A percentile compares a stretch with the other conserved stretches of the same genome.
Conservation (phyloP, 2,329 filamentous ascomycete genomes). For the Fusarium chaquense region DNA sequence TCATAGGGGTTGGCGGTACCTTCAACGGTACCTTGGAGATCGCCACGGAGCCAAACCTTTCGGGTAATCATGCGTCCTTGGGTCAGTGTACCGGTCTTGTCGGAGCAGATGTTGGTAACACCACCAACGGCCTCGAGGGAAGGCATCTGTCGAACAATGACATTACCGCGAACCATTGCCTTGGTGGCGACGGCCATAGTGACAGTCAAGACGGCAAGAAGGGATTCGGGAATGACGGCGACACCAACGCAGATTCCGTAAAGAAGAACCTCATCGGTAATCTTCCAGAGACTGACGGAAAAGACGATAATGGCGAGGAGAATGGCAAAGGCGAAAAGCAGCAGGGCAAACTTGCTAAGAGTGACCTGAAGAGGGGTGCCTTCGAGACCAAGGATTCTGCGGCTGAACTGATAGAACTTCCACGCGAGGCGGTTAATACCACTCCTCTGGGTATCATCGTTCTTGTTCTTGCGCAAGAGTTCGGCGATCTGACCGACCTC, state of each 20-base stretch:
- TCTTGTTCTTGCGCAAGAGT: slow-evolving; percentile 70
- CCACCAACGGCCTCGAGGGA: slow-evolving; percentile 75
- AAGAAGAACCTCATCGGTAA: slow-evolving; percentile 69
- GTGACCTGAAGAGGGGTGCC: slow-evolving; percentile 89
- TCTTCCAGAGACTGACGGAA: slow-evolving; percentile 65
- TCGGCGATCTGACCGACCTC: slow-evolving; percentile 82
- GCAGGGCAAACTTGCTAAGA: slow-evolving; percentile 84
- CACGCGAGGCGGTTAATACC: slow-evolving; percentile 60
- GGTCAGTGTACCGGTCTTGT: slow-evolving; percentile 77
- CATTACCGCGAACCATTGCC: slow-evolving; percentile 72
- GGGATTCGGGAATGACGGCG: slow-evolving; percentile 73
- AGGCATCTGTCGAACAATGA: slow-evolving; percentile 74
- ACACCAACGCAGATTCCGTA: slow-evolving; percentile 72
- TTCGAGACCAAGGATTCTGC: slow-evolving; percentile 72
- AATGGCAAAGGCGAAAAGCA: slow-evolving; percentile 80
- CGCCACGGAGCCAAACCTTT: slow-evolving; percentile 70
- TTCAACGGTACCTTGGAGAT: slow-evolving; percentile 65
- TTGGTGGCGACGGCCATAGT: slow-evolving; percentile 76
- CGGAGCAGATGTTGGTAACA: slow-evolving; percentile 77
- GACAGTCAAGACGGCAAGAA: slow-evolving; percentile 77
- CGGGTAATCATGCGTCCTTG: slow-evolving; percentile 75
- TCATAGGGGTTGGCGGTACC: slow-evolving; percentile 70
- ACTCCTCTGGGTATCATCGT: slow-evolving; percentile 55
- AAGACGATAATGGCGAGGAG: slow-evolving; percentile 72
- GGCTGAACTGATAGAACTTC: slow-evolving; percentile 57